Base-by-base conservation (phyloP, 23 red algal genomes). In the Agarophyton chilense region DNA sequence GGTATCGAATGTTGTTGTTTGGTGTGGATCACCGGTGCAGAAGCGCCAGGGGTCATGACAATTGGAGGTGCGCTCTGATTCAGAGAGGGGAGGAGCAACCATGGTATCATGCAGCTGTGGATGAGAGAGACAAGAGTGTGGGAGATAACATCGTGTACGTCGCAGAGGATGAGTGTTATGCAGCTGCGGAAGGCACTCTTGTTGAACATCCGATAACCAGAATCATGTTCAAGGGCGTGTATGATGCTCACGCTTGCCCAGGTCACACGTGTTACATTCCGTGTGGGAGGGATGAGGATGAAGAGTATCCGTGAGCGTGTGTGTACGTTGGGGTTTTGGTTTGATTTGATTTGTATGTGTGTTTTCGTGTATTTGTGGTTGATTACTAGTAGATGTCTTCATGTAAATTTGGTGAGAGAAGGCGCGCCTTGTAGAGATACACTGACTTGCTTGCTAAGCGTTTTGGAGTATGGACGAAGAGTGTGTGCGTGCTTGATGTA, bases 131-230 rank as follows among this genome's bases (percentile, higher is more conserved):
- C 34, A 66, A 66, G 80, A 84, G 16, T 29, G 18, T 17, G 17
- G 77, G 77, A 25, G 80, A 84, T 71, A 84, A 84, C 44, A 66
- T 84, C 49, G 80, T 84, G 55, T 84, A 66, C 43, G 80, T 84
- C 4, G 80, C 55, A 21, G 55, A 84, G 80, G 80, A 84, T 40
- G 60, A 71, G 42, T 84, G 80, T 52, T 57, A 32, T 21, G 58
- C 80, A 24, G 80, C 60, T 18, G 44, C 80, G n/a, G 44, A 49
- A 43, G 61, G 80, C 40, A 70, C 61, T 3, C 25, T 65, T 14
- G 80, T 84, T 18, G 34, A 84, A 29, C 80, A 84, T 43, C 80
- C 80, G 18, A 84, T 84, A 16, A 66, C 60, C 38, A 46, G 55
- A 33, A 84, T 84, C 61, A 84, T 84, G 80, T 84, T 84, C 45